Evolutionary conservation across 2,329 filamentous ascomycete species (phyloP).

Genomic region (Seiridium cupressi): DNA sequence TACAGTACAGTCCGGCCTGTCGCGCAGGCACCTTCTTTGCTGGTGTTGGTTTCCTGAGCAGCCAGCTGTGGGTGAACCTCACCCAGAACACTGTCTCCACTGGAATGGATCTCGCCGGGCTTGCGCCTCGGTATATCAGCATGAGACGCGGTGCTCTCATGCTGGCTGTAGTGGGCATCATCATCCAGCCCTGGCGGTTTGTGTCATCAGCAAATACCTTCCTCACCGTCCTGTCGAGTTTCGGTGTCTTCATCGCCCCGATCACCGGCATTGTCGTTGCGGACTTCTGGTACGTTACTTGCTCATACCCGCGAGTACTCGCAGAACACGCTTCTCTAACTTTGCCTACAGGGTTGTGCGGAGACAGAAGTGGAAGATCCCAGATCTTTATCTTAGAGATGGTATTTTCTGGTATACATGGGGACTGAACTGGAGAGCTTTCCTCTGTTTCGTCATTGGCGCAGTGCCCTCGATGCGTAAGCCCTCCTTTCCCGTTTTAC

Average conservation of each 20-base stretch:
- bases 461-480: too few relatives aligned
- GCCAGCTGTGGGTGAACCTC: conserved; percentile 29
- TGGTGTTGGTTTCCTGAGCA: conserved; percentile 29
- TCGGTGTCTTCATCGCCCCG: conserved; percentile 44
- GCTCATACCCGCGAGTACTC: too few relatives aligned
- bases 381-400: too few relatives aligned
- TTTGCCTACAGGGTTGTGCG: too few relatives aligned
- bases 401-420: too few relatives aligned
- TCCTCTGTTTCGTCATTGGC: too few relatives aligned
- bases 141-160: conserved; percentile 45
- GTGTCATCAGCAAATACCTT: conserved; percentile 32
- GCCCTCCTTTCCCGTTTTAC: too few relatives aligned
- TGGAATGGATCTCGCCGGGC: conserved; percentile 46
- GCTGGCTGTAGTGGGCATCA: conserved; percentile 35
- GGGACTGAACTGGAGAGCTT: too few relatives aligned
- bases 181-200: conserved; percentile 45
- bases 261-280: conserved; percentile 43
- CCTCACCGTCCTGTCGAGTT: conserved; percentile 27
- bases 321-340: too few relatives aligned
- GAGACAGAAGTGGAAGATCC: too few relatives aligned
- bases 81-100: conserved; percentile 16
- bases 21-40: conserved; percentile 36
- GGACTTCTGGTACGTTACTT: too few relatives aligned
- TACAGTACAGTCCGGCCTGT: conserved; percentile 22
- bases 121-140: conserved; percentile 35